A percentile compares a stretch with the other conserved stretches of the same genome.
Conservation (phyloP, 169 alveolate species). For the Neospora caninum region DNA sequence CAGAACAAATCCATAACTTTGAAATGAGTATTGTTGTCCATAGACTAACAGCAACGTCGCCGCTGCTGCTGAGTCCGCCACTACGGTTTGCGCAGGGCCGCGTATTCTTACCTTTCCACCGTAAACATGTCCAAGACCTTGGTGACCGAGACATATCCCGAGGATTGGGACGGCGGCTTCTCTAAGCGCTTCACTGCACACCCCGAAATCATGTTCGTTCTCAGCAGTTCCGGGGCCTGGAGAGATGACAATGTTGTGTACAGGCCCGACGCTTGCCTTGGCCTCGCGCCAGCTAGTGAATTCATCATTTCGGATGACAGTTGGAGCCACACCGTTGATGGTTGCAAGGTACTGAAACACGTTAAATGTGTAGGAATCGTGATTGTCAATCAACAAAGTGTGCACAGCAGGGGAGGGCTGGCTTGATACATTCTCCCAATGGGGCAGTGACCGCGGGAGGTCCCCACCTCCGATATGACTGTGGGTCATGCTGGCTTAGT, state of each 20-base stretch:
- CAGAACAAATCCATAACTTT: too few species aligned
- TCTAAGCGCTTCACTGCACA: not conserved
- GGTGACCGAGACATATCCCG: conserved; percentile 74
- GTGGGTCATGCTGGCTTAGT: not conserved
- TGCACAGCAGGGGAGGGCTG: not conserved
- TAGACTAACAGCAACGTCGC: not conserved
- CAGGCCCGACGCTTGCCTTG: conserved; percentile 16
- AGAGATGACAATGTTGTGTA: conserved; percentile 57
- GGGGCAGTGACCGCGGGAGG: not conserved
- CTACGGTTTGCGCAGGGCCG: not conserved
- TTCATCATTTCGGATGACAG: conserved; percentile 60
- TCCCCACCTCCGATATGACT: not conserved
- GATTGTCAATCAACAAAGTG: conserved; percentile 66
- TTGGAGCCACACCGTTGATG: conserved; percentile 47
- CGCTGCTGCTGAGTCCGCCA: too few species aligned
- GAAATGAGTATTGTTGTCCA: too few species aligned
- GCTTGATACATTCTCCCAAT: not conserved
- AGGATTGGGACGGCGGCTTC: conserved; percentile 41
- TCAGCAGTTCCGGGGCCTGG: conserved; percentile 71
- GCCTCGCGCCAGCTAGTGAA: conserved; percentile 9
- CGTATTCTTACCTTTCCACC: conserved; percentile 59
- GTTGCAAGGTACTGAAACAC: conserved; percentile 49
- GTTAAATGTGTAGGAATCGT: conserved; percentile 70
- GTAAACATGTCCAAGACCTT: conserved; percentile 54
- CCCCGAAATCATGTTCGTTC: conserved; percentile 64